Conservation (phyloP, 345 rosid species). For the Euphorbia lathyris region DNA sequence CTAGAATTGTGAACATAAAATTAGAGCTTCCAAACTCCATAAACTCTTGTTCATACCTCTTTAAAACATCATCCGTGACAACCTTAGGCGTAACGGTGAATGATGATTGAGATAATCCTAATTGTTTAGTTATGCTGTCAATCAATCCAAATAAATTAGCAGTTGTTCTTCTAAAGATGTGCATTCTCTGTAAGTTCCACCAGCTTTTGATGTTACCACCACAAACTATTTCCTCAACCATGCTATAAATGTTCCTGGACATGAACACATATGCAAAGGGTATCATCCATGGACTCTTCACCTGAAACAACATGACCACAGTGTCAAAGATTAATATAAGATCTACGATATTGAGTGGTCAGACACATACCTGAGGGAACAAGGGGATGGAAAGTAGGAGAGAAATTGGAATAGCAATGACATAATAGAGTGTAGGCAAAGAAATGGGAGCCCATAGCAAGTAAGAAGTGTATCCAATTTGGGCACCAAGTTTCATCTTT, state of each 20-base stretch:
- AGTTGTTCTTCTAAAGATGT: constrained; percentile 30
- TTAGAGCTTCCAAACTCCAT: constrained; percentile 43
- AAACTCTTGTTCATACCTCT: constrained; percentile 34
- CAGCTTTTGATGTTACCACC: constrained; percentile 19
- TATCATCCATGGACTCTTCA: constrained; percentile 20
- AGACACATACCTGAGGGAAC: constrained; percentile 36
- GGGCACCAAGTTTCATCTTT: constrained; percentile 25
- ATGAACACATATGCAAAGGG: constrained; percentile 19
- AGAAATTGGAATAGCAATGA: constrained; percentile 30
- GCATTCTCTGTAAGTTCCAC: constrained; percentile 45
- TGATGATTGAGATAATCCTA: constrained; percentile 34
- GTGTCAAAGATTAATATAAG: too few species aligned
- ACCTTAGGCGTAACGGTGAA: constrained; percentile 39
- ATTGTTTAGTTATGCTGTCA: constrained; percentile 18
- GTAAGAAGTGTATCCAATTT: constrained; percentile 33
- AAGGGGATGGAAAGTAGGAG: constrained; percentile 35
- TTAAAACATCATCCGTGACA: constrained; percentile 29
- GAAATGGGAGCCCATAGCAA: constrained; percentile 38
- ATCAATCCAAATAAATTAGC: constrained; percentile 33
- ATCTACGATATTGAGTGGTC: neutral
- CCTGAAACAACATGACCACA: constrained; percentile 11
- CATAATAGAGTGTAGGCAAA: constrained; percentile 27
- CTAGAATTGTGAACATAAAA: constrained; percentile 30
- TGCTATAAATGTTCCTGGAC: constrained; percentile 11
- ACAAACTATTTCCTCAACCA: constrained; percentile 11